Evolutionary conservation across 108 stramenopile species (phyloP).

Genomic region (Skeletonema menzelii): DNA sequence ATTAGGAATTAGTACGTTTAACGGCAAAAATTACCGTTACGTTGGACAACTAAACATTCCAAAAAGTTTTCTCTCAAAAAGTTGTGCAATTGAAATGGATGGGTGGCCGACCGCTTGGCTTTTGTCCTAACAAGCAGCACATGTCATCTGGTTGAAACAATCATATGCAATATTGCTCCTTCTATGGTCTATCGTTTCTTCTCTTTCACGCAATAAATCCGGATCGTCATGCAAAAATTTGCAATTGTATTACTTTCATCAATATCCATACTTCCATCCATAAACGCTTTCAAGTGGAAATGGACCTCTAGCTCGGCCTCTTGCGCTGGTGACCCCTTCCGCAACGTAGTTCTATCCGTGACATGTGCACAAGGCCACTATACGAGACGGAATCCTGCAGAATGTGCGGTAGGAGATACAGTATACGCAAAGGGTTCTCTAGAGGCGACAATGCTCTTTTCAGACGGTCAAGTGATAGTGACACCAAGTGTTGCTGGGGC

Average conservation of each 20-base stretch:
- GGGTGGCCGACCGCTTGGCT: too few relatives aligned
- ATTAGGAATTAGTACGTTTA: too few relatives aligned
- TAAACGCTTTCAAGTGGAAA: not conserved
- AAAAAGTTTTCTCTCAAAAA: too few relatives aligned
- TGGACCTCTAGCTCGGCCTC: not conserved
- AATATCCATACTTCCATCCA: not conserved
- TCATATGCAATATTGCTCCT: too few relatives aligned
- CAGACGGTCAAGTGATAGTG: not conserved
- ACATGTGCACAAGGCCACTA: not conserved
- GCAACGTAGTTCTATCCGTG: not conserved
- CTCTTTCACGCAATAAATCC: not conserved
- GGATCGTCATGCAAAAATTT: not conserved
- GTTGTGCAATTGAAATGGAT: too few relatives aligned
- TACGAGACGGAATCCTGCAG: not conserved
- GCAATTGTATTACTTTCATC: not conserved
- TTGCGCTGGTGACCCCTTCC: not conserved
- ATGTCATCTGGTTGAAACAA: too few relatives aligned
- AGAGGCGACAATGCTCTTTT: not conserved
- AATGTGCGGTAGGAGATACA: not conserved
- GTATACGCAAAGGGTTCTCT: not conserved
- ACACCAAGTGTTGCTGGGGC: not conserved
- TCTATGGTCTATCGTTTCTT: not conserved
- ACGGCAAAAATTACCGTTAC: too few relatives aligned
- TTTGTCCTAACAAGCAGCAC: too few relatives aligned
- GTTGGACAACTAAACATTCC: too few relatives aligned